Conservation (phyloP, 2,329 filamentous ascomycete genomes). For the Neofusicoccum kwambonambiense region DNA sequence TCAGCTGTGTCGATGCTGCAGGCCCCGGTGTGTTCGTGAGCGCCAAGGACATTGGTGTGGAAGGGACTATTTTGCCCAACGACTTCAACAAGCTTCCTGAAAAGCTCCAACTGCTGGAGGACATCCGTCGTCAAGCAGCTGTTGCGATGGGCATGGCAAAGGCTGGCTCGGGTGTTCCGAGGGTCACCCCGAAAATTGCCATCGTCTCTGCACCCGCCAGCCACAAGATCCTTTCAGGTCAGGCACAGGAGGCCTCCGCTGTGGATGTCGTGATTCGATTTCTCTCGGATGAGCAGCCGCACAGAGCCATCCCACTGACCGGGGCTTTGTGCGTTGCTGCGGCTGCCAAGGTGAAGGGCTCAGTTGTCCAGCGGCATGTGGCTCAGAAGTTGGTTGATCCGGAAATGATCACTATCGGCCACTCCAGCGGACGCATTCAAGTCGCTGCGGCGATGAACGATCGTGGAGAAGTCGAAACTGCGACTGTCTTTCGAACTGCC, state of each 20-base stretch:
- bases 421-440: constrained; percentile 38
- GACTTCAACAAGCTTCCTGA: constrained; percentile 49
- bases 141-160: constrained; percentile 61
- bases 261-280: constrained; percentile 44
- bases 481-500: constrained; percentile 38
- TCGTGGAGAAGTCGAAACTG: constrained; percentile 26
- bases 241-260: constrained; percentile 29
- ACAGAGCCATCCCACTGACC: constrained; percentile 45
- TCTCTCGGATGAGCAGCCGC: constrained; percentile 45
- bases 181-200: constrained; percentile 64
- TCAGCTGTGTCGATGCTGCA: constrained; percentile 59
- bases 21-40: constrained; percentile 62
- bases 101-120: constrained; percentile 51
- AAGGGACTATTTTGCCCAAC: constrained; percentile 49
- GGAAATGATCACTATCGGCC: constrained; percentile 39
- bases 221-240: constrained; percentile 22
- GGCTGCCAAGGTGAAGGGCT: constrained; percentile 37
- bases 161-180: constrained; percentile 45
- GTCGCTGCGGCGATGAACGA: constrained; percentile 26
- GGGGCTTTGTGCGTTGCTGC: constrained; percentile 44
- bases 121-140: constrained; percentile 62
- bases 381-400: constrained; percentile 27
- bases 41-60: constrained; percentile 50
- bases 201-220: constrained; percentile 40
- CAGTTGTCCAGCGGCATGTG: constrained; percentile 35